Percentiles rank a stretch among this genome's conserved stretches.
Evolutionary conservation across 2,329 filamentous ascomycete species (phyloP).

Genomic region (Blastomyces parvus): DNA sequence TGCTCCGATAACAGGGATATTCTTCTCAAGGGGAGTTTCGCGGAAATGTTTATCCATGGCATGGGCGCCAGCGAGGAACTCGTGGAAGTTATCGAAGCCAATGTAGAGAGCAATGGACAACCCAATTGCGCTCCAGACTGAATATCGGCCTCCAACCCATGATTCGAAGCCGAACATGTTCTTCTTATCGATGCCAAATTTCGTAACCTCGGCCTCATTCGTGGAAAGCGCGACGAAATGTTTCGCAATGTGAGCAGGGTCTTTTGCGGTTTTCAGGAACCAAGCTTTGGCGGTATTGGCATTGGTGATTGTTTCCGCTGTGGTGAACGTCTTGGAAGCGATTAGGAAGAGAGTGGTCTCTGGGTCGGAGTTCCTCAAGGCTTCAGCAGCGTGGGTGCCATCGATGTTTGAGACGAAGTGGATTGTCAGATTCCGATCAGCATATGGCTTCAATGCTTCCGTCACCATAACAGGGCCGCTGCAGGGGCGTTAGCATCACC

Average conservation of each 20-base stretch:
- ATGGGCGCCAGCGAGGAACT: conserved; percentile 89
- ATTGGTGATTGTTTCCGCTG: conserved; percentile 92
- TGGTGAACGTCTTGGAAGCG: conserved; percentile 98
- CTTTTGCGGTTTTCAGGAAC: conserved; percentile 83
- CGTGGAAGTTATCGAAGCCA: conserved; percentile 93
- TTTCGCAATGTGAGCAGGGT: conserved; percentile 71
- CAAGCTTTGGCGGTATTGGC: conserved; percentile 94
- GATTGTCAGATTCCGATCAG: conserved; percentile 71
- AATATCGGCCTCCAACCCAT: conserved; percentile 98
- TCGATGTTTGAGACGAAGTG: conserved; percentile 99
- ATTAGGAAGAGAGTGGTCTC: conserved; percentile 99
- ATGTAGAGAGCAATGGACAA: conserved; percentile 90
- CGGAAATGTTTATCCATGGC: conserved; percentile 99
- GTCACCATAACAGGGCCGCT: conserved; percentile 98
- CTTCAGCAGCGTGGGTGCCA: conserved; percentile 94
- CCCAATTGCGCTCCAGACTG: conserved; percentile 97
- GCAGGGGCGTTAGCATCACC: conserved; percentile 7
- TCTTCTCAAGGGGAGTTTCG: conserved; percentile 79
- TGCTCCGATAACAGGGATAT: conserved; percentile 87
- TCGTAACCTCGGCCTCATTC: conserved; percentile 88
- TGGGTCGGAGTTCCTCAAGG: conserved; percentile 75
- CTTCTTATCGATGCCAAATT: conserved; percentile 96
- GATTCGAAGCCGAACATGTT: conserved; percentile 99
- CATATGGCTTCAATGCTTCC: conserved; percentile 92
- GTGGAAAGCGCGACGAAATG: conserved; percentile 98